Evolutionary conservation across 495 filamentous ascomycete genomes (phyloP), one percentile per base, ranked within the genome.

Genomic region (Physcia stellaris): DNA sequence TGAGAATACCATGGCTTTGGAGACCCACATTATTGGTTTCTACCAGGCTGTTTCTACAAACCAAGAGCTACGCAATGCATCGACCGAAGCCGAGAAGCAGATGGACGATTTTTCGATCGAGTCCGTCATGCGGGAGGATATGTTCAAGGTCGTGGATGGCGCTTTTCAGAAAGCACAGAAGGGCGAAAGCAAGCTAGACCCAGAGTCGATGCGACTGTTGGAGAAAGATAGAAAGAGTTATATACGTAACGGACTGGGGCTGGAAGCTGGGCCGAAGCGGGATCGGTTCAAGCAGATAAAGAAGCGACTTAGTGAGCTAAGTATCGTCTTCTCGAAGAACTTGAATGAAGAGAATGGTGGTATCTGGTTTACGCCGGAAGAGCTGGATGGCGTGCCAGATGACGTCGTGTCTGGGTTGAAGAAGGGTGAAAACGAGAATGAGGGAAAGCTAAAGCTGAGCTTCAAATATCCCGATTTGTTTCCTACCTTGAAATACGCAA

Each of bases 11-110:
- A 66, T 67, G 46, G 63, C 63, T 0, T 62, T 85, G 11, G 67
- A 71, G 44, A 56, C 64, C 21, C 68, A 75, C 32, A 75, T 84
- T 37, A 59, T 83, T 22, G 60, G 66, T 45, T 90, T 90, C 54
- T 90, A 87, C 58, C 82, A 88, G 56, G 76, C 83, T 34, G 80
- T 88, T 9, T 83, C 77, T 19, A 69, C 66, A 10, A 64, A 85
- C 49, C 65, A 70, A 49, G 71, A 65, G 24, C 70, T 92, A 18
- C 74, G 84, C 5, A 72, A 81, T 61, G 77, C 78, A 3, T 79
- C 75, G 1, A 79, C 72, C 32, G 72, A 77, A 48, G 75, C 77
- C 4, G 72, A 79, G 52, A 72, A 77, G 57, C 57, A 79, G 41
- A 63, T 80, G 53, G 71, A 80, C 46, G 73, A 79, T 40, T 82